These are phyloP conservation scores for Colletotrichum sp. DNA, from an alignment of 2,329 filamentous ascomycete species.

Conservation along the genomic window DNA sequence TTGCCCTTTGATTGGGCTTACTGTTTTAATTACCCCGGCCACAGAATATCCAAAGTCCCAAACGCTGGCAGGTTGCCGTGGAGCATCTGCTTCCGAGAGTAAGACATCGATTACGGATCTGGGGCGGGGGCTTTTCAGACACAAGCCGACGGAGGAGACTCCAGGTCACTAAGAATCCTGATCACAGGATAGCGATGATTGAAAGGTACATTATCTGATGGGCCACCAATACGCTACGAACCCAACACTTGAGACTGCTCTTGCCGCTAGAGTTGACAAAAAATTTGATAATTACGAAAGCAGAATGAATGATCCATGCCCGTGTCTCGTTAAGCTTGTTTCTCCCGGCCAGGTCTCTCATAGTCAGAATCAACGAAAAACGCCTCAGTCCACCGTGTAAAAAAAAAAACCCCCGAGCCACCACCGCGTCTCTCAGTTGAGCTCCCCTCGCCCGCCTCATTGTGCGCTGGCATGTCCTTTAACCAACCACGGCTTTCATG, in stretches of 20 bases:
- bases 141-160: background rate
- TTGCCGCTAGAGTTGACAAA: background rate
- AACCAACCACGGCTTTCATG: constrained; percentile 83
- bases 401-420: background rate
- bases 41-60: background rate
- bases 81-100: background rate
- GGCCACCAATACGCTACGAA: background rate
- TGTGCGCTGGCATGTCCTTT: background rate
- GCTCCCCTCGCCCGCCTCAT: background rate
- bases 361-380: background rate
- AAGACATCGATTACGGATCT: background rate
- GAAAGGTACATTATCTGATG: background rate
- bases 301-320: background rate
- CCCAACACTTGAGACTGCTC: background rate
- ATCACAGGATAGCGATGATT: background rate
- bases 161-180: background rate
- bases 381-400: background rate
- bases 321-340: constrained; percentile 10
- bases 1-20: background rate
- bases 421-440: background rate
- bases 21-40: background rate
- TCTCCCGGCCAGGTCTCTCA: background rate
- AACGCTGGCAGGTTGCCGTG: background rate
- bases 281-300: background rate
- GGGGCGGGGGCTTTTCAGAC: background rate